Percentiles rank a stretch among this genome's conserved stretches.
These are phyloP conservation scores for Rhamnella rubrinervis DNA, from an alignment of 331 rosid genomes.

Conservation along the genomic window DNA sequence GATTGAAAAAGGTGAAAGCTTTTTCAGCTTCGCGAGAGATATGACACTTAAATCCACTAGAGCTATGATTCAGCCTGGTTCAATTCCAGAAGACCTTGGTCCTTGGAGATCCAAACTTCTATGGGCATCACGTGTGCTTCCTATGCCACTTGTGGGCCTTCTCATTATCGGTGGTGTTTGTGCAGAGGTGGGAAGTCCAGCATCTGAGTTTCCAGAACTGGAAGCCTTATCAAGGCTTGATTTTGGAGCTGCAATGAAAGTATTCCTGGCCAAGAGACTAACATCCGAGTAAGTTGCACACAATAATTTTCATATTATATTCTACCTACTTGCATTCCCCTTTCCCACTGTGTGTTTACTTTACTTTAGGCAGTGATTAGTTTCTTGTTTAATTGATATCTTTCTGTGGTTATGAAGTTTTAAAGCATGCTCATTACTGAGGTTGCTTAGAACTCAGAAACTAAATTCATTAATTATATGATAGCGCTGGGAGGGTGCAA, in stretches of 20 bases:
- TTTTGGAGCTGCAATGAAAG: conserved; percentile 87
- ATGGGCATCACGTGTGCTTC: conserved; percentile 95
- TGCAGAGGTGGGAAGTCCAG: conserved; percentile 62
- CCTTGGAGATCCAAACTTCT: conserved; percentile 87
- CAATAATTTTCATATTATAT: conserved; percentile 6
- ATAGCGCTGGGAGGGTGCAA: neutral
- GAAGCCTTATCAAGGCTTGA: conserved; percentile 95
- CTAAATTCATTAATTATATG: too few species aligned
- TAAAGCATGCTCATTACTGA: neutral
- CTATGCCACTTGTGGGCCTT: conserved; percentile 96
- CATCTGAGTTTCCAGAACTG: conserved; percentile 83
- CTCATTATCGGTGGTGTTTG: conserved; percentile 75
- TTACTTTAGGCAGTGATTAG: neutral
- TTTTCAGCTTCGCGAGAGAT: conserved; percentile 86
- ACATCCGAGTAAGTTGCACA: conserved; percentile 64
- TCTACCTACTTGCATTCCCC: conserved; percentile 5
- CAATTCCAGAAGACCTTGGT: conserved; percentile 73
- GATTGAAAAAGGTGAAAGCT: conserved; percentile 88
- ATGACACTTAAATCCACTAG: conserved; percentile 84
- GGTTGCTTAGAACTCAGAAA: neutral
- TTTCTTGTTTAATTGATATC: neutral
- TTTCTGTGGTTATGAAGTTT: too few species aligned
- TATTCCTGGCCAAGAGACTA: conserved; percentile 80
- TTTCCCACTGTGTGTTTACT: neutral
- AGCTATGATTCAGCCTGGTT: conserved; percentile 61